Conservation (phyloP, 176 grass and related monocot genomes). For the Phyllostachys edulis region DNA sequence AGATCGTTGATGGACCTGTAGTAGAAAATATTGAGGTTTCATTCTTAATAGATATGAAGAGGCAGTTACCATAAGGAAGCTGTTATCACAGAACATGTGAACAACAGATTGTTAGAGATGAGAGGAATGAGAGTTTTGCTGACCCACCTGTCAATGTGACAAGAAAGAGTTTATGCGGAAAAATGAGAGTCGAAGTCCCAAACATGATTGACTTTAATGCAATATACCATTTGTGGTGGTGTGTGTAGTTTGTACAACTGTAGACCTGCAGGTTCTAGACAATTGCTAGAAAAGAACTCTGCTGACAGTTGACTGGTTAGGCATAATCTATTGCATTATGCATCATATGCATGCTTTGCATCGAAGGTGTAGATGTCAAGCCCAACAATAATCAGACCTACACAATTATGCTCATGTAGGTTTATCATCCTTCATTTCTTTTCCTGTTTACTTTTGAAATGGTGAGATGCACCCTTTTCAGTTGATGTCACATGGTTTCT, state of each 20-base stretch:
- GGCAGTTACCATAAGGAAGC: neutral
- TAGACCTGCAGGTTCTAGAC: neutral
- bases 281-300: slow-evolving; percentile 1
- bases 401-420: neutral
- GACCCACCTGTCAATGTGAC: neutral
- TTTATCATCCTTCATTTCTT: neutral
- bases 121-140: neutral
- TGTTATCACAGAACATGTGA: neutral
- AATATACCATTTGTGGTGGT: neutral
- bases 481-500: neutral
- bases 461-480: neutral
- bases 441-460: slow-evolving; percentile 17
- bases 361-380: neutral
- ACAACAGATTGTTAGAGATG: neutral
- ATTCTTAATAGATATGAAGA: neutral
- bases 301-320: neutral
- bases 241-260: neutral
- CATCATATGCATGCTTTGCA: neutral
- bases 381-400: neutral
- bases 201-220: neutral
- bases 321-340: neutral
- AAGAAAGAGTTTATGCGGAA: neutral
- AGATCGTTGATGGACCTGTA: neutral
- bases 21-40: neutral
- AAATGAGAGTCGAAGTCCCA: neutral